Evolutionary conservation across 164 flowering plant species (phyloP), one percentile per base, ranked within the genome.

Genomic region (Vitis cinerea): DNA sequence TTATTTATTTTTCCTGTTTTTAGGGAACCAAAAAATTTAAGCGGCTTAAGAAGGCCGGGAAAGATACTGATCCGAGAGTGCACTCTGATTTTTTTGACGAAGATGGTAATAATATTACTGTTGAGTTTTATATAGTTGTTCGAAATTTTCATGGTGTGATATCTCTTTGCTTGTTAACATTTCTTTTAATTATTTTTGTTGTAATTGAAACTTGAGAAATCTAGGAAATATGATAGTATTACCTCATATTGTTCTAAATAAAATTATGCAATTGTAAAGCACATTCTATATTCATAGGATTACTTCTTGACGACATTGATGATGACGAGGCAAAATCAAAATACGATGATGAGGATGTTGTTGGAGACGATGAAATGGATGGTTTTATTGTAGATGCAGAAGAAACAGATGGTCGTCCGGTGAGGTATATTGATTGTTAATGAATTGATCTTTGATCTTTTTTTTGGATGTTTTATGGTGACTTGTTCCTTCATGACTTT

Each of bases 321-420:
- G 88, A 84, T 17, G 97, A 93, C 77, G 97, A 95, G 68, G 93
- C 87, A 64, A 91, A 83, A 54, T 89, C 79, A 76, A 96, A 87
- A 49, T 23, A 23, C 27, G 93, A 85, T 63, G 96, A 91, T 80
- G 85, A 31, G 14, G 93, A 88, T 50, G 77, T 90, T 66, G 92
- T 81, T 8, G 97, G 90, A 10, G 99, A 93, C 15, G 97, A 95
- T 84, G 99, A 95, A 67, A 95, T 93, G 99, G 90, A 89, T 4
- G 95, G 90, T 73, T 95, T 95, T 75, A 95, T 95, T 55, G 98
- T 93, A 37, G 92, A 88, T 47, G 98, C 91, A 75, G 95, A 87
- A 62, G 94, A 91, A 65, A 71, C 82, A 51, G 98, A 83, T 82
- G 97, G 97, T 63, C 82, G 82, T 70, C 88, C 86, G 71, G 77